Percentiles rank a stretch among this genome's conserved stretches.
Evolutionary conservation across 352 stramenopile species (phyloP).

Genomic region (Pythium periplocum): DNA sequence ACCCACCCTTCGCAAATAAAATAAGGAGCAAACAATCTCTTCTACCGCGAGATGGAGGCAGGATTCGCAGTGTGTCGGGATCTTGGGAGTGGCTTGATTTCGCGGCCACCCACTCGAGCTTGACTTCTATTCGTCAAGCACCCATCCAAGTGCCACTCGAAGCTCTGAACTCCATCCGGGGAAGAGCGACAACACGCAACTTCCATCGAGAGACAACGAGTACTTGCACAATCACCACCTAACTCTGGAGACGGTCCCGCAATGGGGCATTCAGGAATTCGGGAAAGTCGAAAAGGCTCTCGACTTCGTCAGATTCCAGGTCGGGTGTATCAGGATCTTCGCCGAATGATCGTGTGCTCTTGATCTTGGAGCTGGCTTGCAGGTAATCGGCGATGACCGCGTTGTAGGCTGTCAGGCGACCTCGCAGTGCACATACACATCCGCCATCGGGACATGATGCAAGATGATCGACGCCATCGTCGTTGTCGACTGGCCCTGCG

Average conservation of each 20-base stretch:
- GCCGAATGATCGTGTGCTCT: constrained; percentile 11
- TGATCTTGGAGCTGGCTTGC: constrained; percentile 41
- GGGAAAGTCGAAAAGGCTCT: constrained; percentile 38
- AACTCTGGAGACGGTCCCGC: constrained; percentile 18
- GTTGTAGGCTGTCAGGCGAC: constrained; percentile 47
- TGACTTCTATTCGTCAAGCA: constrained; percentile 21
- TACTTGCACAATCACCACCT: neutral
- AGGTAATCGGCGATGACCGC: constrained; percentile 57
- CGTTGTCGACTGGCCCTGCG: constrained; percentile 16
- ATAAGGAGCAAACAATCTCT: constrained; percentile 14
- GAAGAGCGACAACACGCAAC: constrained; percentile 1
- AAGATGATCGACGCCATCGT: constrained; percentile 9
- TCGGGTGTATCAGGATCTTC: constrained; percentile 3
- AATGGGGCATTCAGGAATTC: constrained; percentile 34
- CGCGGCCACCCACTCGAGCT: neutral
- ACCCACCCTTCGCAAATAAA: constrained; percentile 21
- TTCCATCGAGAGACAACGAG: constrained; percentile 2
- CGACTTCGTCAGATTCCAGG: constrained; percentile 35
- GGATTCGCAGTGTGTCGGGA: too few species aligned
- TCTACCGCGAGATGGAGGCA: neutral
- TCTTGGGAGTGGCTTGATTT: too few species aligned
- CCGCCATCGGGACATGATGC: constrained; percentile 8
- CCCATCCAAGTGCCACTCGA: too few species aligned
- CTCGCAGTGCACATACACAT: constrained; percentile 51
- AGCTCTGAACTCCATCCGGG: neutral